Evolutionary conservation across 305 asterid genomes (phyloP), one percentile per base, ranked within the genome.

Genomic region (Rubia peregrina): DNA sequence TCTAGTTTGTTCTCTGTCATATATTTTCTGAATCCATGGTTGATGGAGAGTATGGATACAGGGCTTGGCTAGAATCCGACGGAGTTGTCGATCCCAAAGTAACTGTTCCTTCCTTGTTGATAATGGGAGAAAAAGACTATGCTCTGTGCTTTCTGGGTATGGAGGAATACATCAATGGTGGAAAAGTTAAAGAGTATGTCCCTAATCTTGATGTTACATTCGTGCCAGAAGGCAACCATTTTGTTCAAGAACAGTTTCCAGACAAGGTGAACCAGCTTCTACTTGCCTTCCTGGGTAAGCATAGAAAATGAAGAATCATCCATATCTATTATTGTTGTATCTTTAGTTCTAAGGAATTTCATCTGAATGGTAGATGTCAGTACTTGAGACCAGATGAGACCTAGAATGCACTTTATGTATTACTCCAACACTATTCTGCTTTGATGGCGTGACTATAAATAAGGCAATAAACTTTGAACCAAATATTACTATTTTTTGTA

Each of bases 191-290:
- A 66, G 10, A 76, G 14, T 83, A 49, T 53, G 87, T 80, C 6
- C 91, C 93, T 0, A 78, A 84, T 53, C 70, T 89, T 80, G 87
- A 82, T 79, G 69, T 80, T 13, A 41, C 7, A 2, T 80, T 67
- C 77, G 11, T 89, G 33, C 85, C 89, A 1, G 83, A 89, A 73
- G 93, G 93, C 61, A 76, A 68, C 68, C 96, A 87, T 77, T 89
- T 87, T 73, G 87, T 85, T 74, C 96, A 85, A 72, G 96, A 89
- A 78, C 96, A 89, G 55, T 74, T 78, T 8, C 89, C 91, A 1
- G 74, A 75, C 3, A 80, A 80, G 75, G 85, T 89, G 73, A 89
- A 85, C 73, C 62, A 48, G 49, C 82, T 80, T 73, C 69, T 89
- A 67, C 30, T 84, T 10, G 57, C 79, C 61, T 87, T 89, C 81